Percentiles rank a stretch among this genome's conserved stretches.
phyloP scores from a whole-genome alignment of 1,284 basidiomycete genomes.

The Cutaneotrichosporon mucoides region DNA sequence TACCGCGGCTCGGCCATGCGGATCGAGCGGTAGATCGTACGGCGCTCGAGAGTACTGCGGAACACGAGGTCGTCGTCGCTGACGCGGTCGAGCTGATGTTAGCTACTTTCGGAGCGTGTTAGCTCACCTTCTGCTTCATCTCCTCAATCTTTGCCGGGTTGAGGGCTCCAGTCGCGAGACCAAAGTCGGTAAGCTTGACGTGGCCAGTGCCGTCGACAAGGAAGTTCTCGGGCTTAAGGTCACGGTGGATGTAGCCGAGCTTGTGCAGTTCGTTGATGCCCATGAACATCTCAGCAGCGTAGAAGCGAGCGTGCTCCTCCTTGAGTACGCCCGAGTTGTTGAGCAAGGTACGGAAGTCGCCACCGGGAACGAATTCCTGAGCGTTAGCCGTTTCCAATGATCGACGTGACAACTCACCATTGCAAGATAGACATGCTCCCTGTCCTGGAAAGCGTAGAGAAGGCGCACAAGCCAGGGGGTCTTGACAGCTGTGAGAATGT shows the following conservation, averaged over 20 bases:
- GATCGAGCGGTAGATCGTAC: slow-evolving; percentile 90
- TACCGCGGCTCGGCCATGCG: slow-evolving; percentile 87
- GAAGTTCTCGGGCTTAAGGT: slow-evolving; percentile 97
- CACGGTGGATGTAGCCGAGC: slow-evolving; percentile 93
- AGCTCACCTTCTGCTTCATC: slow-evolving; percentile 75
- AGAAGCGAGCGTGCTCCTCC: slow-evolving; percentile 90
- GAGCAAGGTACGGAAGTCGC: slow-evolving; percentile 88
- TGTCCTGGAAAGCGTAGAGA: slow-evolving; percentile 91
- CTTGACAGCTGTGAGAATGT: slow-evolving; percentile 91
- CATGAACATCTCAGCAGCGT: slow-evolving; percentile 93
- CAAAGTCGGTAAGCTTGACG: slow-evolving; percentile 98
- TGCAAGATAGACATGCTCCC: slow-evolving; percentile 81
- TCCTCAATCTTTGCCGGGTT: slow-evolving; percentile 95
- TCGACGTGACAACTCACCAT: slow-evolving; percentile 55
- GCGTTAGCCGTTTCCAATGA: neutral
- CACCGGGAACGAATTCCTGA: slow-evolving; percentile 87
- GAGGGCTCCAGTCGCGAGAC: slow-evolving; percentile 91
- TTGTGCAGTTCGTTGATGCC: slow-evolving; percentile 88
- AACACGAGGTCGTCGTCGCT: slow-evolving; percentile 89
- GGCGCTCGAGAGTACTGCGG: slow-evolving; percentile 88
- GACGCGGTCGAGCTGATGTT: slow-evolving; percentile 79
- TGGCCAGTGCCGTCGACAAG: slow-evolving; percentile 92
- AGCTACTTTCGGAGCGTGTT: neutral
- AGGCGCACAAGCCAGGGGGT: slow-evolving; percentile 91
- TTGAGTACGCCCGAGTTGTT: slow-evolving; percentile 96